Evolutionary conservation across 129 eudicot genomes (phyloP).

Genomic region (Saposhnikovia divaricata): DNA sequence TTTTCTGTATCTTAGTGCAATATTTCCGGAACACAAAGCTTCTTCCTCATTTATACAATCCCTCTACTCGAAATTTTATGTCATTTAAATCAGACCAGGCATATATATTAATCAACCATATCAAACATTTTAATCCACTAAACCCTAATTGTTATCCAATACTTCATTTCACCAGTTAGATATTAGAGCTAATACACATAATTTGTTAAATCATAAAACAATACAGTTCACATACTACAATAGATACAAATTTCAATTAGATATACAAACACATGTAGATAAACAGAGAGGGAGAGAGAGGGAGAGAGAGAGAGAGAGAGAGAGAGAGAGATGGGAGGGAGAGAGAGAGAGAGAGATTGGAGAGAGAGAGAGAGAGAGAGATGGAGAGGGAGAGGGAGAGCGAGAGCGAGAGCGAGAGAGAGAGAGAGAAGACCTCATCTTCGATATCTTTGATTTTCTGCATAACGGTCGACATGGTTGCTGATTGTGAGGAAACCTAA

Average conservation of each 20-base stretch:
- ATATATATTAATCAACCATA: not conserved
- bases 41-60: too few relatives aligned
- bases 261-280: not conserved
- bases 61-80: not conserved
- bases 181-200: not conserved
- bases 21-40: too few relatives aligned
- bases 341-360: not conserved
- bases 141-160: not conserved
- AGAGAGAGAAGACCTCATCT: conserved; percentile 67
- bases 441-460: conserved; percentile 99
- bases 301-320: too few relatives aligned
- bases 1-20: too few relatives aligned
- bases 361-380: not conserved
- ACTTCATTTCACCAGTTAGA: not conserved
- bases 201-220: not conserved
- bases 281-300: too few relatives aligned
- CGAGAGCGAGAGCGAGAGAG: not conserved
- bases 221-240: not conserved
- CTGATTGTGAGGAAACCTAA: not conserved
- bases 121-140: not conserved
- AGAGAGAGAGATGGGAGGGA: too few relatives aligned
- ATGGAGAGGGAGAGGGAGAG: not conserved
- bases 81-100: not conserved
- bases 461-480: conserved; percentile 93
- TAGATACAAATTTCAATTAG: not conserved